A percentile compares a stretch with the other conserved stretches of the same genome.
Conservation (phyloP, 2,329 filamentous ascomycete genomes). For the Colletotrichum viniferum region DNA sequence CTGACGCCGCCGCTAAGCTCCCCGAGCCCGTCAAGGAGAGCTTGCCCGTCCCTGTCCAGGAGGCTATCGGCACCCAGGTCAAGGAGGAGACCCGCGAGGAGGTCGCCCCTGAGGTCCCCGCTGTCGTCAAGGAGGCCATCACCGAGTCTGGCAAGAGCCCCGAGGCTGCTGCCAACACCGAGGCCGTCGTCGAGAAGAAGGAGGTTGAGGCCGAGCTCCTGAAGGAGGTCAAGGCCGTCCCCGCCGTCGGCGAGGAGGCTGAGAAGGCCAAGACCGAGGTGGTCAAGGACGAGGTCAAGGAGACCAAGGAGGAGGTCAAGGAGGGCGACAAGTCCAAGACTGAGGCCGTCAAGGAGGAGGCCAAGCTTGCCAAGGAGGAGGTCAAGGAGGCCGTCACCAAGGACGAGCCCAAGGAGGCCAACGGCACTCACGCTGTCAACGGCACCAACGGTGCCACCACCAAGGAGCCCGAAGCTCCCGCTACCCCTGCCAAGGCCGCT, state of each 20-base stretch:
- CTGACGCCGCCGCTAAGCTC: conserved; percentile 49
- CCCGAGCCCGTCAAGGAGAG: conserved; percentile 58
- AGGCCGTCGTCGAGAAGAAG: conserved; percentile 77
- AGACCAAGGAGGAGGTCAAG: conserved; percentile 17
- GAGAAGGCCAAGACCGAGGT: conserved; percentile 24
- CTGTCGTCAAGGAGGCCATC: conserved; percentile 62
- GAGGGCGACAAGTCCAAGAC: conserved; percentile 21
- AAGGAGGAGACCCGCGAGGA: conserved; percentile 48
- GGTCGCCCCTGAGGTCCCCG: conserved; percentile 56
- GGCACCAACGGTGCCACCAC: conserved; percentile 6
- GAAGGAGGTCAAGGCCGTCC: conserved; percentile 58
- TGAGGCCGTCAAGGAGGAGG: conserved; percentile 23
- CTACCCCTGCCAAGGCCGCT: conserved; percentile 20
- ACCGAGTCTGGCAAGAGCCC: conserved; percentile 63
- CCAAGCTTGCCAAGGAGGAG: conserved; percentile 22
- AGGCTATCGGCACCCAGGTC: conserved; percentile 46
- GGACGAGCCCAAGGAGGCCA: conserved; percentile 12
- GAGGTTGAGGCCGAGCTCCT: conserved; percentile 76
- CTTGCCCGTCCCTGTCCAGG: conserved; percentile 55
- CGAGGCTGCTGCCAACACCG: conserved; percentile 72
- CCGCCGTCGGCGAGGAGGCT: conserved; percentile 35
- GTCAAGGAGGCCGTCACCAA: conserved; percentile 14
- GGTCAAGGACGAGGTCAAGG: conserved; percentile 27
- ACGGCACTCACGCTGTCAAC: conserved; percentile 21
- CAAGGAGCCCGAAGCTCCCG: conserved; percentile 18